phyloP scores from a whole-genome alignment of 805 yeast genomes.

The Torulaspora quercuum region DNA sequence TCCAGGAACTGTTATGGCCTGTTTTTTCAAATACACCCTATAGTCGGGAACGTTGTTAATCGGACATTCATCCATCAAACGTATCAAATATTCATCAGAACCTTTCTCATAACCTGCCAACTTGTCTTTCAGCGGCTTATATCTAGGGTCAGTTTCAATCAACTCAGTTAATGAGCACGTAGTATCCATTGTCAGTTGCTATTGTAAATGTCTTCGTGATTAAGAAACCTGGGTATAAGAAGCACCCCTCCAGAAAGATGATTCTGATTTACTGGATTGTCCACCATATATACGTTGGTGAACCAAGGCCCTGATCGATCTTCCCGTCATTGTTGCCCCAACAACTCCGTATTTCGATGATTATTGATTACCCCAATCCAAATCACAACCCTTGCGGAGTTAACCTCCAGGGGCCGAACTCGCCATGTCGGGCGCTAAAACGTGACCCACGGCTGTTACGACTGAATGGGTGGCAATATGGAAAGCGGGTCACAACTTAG shows the following conservation, averaged over 20 bases:
- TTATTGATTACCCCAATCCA: neutral
- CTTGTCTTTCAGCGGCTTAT: slow-evolving; percentile 17
- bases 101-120: slow-evolving; percentile 22
- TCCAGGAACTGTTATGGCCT: slow-evolving; percentile 39
- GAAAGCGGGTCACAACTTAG: slow-evolving; percentile 6
- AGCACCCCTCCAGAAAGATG: too few species aligned
- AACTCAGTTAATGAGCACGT: slow-evolving; percentile 27
- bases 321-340: too few species aligned
- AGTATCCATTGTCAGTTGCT: slow-evolving; percentile 6
- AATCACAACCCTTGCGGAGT: slow-evolving; percentile 3
- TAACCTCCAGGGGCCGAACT: too few species aligned
- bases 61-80: slow-evolving; percentile 24
- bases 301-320: too few species aligned
- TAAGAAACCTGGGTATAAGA: too few species aligned
- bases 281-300: too few species aligned
- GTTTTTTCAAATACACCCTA: slow-evolving; percentile 28
- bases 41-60: slow-evolving; percentile 27
- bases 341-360: too few species aligned
- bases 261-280: too few species aligned
- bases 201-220: too few species aligned
- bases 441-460: slow-evolving; percentile 1
- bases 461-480: neutral
- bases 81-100: slow-evolving; percentile 29
- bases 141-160: slow-evolving; percentile 26
- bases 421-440: too few species aligned